A percentile compares a stretch with the other conserved stretches of the same genome.
These are phyloP conservation scores for Tilletia walkeri DNA, from an alignment of 1,284 basidiomycete species.

Conservation along the genomic window DNA sequence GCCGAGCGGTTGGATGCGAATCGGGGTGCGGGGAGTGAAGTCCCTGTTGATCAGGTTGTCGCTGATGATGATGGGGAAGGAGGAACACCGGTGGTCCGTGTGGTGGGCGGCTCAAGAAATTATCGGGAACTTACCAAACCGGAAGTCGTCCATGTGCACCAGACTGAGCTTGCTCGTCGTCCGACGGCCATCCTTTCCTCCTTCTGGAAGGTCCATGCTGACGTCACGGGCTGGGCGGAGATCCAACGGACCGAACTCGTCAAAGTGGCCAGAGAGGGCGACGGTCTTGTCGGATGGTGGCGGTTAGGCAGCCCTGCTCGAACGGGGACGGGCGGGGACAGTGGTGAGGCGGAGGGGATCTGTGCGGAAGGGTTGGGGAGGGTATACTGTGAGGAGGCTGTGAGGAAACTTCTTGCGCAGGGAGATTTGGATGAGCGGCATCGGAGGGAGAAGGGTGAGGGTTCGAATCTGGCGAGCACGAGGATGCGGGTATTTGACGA, in stretches of 20 bases:
- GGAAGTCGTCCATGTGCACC: not conserved
- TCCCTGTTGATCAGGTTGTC: not conserved
- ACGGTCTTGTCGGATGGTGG: slow-evolving; percentile 44
- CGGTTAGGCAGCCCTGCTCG: slow-evolving; percentile 30
- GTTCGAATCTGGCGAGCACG: not conserved
- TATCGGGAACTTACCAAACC: not conserved
- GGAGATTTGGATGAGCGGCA: slow-evolving; percentile 26
- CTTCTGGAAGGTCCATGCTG: slow-evolving; percentile 42
- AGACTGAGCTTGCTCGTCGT: slow-evolving; percentile 23
- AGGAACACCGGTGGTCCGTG: not conserved
- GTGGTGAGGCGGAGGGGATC: slow-evolving; percentile 34
- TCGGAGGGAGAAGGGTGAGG: not conserved
- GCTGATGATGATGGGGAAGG: not conserved
- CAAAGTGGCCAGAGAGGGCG: slow-evolving; percentile 26
- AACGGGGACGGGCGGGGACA: slow-evolving; percentile 32
- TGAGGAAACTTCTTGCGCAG: slow-evolving; percentile 36
- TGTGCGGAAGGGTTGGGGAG: slow-evolving; percentile 36
- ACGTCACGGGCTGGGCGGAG: slow-evolving; percentile 36
- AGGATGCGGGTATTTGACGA: not conserved
- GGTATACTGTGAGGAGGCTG: slow-evolving; percentile 41
- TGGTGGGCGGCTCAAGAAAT: not conserved
- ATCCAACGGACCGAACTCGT: slow-evolving; percentile 31
- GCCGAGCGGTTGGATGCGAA: slow-evolving; percentile 38
- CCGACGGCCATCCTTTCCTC: slow-evolving; percentile 38
- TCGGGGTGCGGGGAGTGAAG: slow-evolving; percentile 25